Conservation (phyloP, 352 stramenopile species). For the Elongisporangium undulatum region DNA sequence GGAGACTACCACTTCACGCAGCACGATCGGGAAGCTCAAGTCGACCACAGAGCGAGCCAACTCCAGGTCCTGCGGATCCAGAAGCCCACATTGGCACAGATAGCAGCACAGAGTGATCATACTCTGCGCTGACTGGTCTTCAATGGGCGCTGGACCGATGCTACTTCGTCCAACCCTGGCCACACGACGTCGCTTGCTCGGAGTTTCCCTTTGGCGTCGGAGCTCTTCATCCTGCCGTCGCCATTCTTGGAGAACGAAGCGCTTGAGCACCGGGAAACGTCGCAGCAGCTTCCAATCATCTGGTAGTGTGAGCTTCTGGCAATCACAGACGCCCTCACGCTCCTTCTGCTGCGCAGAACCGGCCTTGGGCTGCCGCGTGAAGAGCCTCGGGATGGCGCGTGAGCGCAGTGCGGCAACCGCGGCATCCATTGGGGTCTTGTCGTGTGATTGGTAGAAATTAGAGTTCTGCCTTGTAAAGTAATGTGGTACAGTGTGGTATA, state of each 20-base stretch:
- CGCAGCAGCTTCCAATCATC: constrained; percentile 20
- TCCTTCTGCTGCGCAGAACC: constrained; percentile 7
- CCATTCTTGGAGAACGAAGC: constrained; percentile 34
- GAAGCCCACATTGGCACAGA: constrained; percentile 34
- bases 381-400: constrained; percentile 39
- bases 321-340: constrained; percentile 27
- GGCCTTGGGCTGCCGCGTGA: constrained; percentile 11
- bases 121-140: constrained; percentile 19
- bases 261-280: constrained; percentile 44
- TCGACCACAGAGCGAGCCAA: constrained; percentile 10
- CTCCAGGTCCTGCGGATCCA: constrained; percentile 14
- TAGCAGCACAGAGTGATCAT: constrained; percentile 27
- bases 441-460: constrained; percentile 2
- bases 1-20: constrained; percentile 9
- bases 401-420: constrained; percentile 24
- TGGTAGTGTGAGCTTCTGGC: constrained; percentile 10
- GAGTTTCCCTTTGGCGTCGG: constrained; percentile 13
- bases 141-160: constrained; percentile 4
- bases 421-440: constrained; percentile 20
- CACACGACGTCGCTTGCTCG: not conserved
- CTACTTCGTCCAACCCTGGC: not conserved
- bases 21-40: constrained; percentile 3
- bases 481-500: not conserved
- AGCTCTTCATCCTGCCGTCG: constrained; percentile 11
- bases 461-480: not conserved